These are phyloP conservation scores for Pseudogymnoascus sp. DNA, from an alignment of 2,329 filamentous ascomycete species.

Conservation along the genomic window DNA sequence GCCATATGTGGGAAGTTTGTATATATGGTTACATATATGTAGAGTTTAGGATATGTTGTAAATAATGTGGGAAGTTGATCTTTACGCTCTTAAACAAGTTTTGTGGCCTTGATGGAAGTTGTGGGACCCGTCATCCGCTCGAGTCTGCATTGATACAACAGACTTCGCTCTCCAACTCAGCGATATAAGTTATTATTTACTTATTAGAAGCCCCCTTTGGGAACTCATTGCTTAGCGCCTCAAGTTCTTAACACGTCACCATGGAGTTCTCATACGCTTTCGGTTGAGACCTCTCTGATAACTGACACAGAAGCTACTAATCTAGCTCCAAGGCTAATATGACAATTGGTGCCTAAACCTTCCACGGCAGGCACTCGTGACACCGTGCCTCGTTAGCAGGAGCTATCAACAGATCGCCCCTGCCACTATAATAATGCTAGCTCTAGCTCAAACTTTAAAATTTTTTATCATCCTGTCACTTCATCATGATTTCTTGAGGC, in stretches of 20 bases:
- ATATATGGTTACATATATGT: background rate
- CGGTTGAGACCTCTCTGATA: background rate
- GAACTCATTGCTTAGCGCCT: background rate
- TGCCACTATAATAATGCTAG: background rate
- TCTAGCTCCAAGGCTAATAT: background rate
- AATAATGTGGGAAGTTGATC: background rate
- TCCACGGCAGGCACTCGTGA: background rate
- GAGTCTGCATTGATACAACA: background rate
- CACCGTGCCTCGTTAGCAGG: background rate
- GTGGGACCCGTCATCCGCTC: background rate
- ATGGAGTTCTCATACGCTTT: background rate
- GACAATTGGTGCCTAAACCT: background rate
- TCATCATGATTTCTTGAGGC: background rate
- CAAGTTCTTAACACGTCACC: background rate
- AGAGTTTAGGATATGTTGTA: background rate
- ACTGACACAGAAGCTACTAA: background rate
- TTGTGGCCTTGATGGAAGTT: background rate
- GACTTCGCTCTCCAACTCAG: background rate
- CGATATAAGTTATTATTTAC: background rate
- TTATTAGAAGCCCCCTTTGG: background rate
- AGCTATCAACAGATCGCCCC: background rate
- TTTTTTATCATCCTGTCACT: background rate
- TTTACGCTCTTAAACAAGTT: background rate
- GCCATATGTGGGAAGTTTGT: background rate
- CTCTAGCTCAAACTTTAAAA: background rate